These are phyloP conservation scores for Phytopythium oedochilum DNA, from an alignment of 352 stramenopile genomes.

Conservation along the genomic window DNA sequence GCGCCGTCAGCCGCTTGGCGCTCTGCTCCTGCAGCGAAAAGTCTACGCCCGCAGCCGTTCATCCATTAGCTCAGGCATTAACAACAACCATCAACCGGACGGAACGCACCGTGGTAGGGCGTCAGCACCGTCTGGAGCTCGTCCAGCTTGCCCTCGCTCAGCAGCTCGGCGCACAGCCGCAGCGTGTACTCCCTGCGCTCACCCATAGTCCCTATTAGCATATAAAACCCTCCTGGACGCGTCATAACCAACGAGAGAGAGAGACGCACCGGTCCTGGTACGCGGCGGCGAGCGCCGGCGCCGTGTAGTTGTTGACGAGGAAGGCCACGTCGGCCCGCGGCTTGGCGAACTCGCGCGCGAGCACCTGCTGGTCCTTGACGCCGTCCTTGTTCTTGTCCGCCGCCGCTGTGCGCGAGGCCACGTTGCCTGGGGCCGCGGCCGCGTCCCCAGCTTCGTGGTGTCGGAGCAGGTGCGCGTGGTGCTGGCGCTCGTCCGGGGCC, in stretches of 20 bases:
- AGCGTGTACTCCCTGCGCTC: conserved; percentile 66
- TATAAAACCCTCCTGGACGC: too few relatives aligned
- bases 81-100: too few relatives aligned
- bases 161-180: conserved; percentile 63
- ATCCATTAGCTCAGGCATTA: too few relatives aligned
- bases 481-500: background rate
- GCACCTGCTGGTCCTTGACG: conserved; percentile 23
- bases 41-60: conserved; percentile 22
- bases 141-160: conserved; percentile 70
- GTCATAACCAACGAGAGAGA: background rate
- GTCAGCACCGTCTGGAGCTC: conserved; percentile 65
- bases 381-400: conserved; percentile 9
- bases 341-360: conserved; percentile 70
- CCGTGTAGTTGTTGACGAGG: conserved; percentile 97
- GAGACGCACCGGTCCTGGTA: conserved; percentile 90
- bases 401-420: background rate
- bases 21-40: conserved; percentile 38
- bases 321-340: conserved; percentile 68
- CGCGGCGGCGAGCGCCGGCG: conserved; percentile 90
- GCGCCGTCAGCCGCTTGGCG: conserved; percentile 33
- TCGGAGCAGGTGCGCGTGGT: background rate
- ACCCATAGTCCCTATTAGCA: too few relatives aligned
- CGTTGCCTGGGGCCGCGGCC: background rate
- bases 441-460: too few relatives aligned
- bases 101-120: conserved; percentile 61